Evolutionary conservation across 768 basidiomycete species (phyloP), one percentile per base, ranked within the genome.

Genomic region (Fomitopsis serialis): DNA sequence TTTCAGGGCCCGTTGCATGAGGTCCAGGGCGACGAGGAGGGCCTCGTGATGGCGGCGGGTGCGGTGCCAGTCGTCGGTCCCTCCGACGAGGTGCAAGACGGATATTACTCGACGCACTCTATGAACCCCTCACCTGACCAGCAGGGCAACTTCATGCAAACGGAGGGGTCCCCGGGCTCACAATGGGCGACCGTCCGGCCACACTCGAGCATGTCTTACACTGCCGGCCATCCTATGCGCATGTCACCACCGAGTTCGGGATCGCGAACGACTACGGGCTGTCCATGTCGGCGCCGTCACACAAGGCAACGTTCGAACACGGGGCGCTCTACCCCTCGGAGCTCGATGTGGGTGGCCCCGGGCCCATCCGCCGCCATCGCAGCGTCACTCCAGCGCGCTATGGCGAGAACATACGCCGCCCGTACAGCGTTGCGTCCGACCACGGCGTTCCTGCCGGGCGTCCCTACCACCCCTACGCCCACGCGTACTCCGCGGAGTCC

Each of bases 371-470:
- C 48, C 75, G 89, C 44, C 82, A 89, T 63, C 76, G 88, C 52
- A 88, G 86, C 66, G 87, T 86, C 78, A 91, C 89, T 8, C 88
- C 89, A 9, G 67, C 74, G 44, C 75, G 82, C 49, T 76, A 70
- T 49, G 80, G 75, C 49, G 74, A 71, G 42, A 73, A 32, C 65
- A 76, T 54, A 79, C 81, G 56, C 58, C 73, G 68, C 74, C 79
- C 45, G 66, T 76, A 58, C 74, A 72, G 63, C 64, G 73, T 58
- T 60, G 68, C 59, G 70, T 70, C 57, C 19, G 67, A 61, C 34
- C 57, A 63, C 24, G 68, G 68, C n/a, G 70, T 11, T 67, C 66
- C 56, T 11, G 48, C 17, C 57, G 62, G 37, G 63, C 68, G 54
- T 53, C 63, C 49, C 15, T 71, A 70, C 50, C 73, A 63, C 62